phyloP scores from a whole-genome alignment of 202 grass and related monocot genomes.

The Zizania palustris region DNA sequence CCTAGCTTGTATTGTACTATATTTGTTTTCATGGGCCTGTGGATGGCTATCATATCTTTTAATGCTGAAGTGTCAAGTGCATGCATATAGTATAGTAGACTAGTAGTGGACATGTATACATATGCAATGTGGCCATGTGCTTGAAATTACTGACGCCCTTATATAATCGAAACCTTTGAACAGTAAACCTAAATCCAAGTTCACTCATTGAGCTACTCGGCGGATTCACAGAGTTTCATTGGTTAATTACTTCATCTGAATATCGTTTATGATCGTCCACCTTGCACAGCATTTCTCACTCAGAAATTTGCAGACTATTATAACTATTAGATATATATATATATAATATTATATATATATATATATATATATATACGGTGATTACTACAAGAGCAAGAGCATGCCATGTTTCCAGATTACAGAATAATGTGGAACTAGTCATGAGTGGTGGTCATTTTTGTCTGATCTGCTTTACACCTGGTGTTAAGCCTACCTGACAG shows the following conservation, averaged over 20 bases:
- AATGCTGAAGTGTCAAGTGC: not conserved
- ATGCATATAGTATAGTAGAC: not conserved
- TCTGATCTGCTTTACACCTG: constrained; percentile 2
- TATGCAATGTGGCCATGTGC: not conserved
- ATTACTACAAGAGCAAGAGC: not conserved
- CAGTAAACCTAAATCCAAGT: not conserved
- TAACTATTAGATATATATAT: too few species aligned
- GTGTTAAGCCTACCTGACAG: not conserved
- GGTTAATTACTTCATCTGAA: constrained; percentile 29
- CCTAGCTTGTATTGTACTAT: too few species aligned
- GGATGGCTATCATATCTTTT: not conserved
- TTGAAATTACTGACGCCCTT: not conserved
- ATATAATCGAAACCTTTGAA: not conserved
- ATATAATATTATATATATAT: too few species aligned
- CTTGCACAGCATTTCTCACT: too few species aligned
- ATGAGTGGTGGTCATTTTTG: not conserved
- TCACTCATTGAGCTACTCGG: not conserved
- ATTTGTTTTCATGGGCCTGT: not conserved
- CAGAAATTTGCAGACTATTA: too few species aligned
- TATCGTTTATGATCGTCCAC: too few species aligned
- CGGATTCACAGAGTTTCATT: not conserved
- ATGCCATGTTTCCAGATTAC: not conserved
- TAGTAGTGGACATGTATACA: not conserved
- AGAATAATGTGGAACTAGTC: not conserved
- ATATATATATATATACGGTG: not conserved